Evolutionary conservation across 306 rosid genomes (phyloP).

Genomic region (Begonia masoniana): DNA sequence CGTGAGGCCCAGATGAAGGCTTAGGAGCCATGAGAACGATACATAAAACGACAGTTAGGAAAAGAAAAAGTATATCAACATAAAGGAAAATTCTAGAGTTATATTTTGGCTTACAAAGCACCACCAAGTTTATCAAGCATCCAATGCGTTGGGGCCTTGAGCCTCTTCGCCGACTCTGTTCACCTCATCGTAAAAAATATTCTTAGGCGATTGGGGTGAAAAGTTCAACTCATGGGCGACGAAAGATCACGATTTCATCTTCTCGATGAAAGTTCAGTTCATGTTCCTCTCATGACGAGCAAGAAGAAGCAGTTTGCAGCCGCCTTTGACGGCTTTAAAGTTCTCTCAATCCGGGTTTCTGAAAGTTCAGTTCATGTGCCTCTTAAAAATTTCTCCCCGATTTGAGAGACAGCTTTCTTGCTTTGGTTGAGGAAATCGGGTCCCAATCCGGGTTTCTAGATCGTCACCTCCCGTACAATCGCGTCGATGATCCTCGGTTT

Average conservation of each 20-base stretch:
- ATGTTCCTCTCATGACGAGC: constrained; percentile 41
- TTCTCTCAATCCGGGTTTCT: no score
- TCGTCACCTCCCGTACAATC: not conserved
- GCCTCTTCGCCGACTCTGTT: constrained; percentile 16
- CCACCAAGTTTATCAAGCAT: constrained; percentile 41
- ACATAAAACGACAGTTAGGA: not conserved
- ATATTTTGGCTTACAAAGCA: constrained; percentile 24
- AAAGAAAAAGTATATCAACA: not conserved
- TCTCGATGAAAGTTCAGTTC: constrained; percentile 17
- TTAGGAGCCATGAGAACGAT: constrained; percentile 30
- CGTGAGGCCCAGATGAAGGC: constrained; percentile 59
- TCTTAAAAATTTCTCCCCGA: constrained; percentile 16
- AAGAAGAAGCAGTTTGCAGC: constrained; percentile 11
- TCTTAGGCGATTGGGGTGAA: no score
- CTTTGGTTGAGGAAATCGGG: not conserved
- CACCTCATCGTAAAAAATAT: no score
- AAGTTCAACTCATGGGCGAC: no score
- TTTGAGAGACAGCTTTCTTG: constrained; percentile 9
- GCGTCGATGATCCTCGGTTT: no score
- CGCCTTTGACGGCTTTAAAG: no score
- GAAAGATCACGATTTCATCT: constrained; percentile 15
- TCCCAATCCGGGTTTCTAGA: constrained; percentile 4
- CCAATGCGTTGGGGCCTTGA: constrained; percentile 38
- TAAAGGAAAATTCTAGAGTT: not conserved
- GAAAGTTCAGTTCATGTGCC: constrained; percentile 9